Evolutionary conservation across 352 stramenopile genomes (phyloP).

Genomic region (Pythium sukuiense): DNA sequence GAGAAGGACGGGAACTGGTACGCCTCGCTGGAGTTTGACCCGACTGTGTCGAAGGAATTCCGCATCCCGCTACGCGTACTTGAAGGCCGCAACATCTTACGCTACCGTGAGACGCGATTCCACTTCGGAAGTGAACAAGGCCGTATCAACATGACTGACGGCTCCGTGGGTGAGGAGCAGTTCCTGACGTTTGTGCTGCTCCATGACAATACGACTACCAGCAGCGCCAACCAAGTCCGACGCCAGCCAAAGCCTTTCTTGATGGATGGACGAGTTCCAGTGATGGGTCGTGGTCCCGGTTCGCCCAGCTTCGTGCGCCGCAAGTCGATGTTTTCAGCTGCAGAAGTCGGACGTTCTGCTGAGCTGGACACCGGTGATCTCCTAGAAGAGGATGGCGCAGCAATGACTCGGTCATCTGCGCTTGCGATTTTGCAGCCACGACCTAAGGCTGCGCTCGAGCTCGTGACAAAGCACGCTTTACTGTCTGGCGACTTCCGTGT

Average conservation of each 20-base stretch:
- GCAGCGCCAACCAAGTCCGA: slow-evolving; percentile 1
- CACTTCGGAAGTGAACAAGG: slow-evolving; percentile 34
- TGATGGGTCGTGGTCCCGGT: slow-evolving; percentile 83
- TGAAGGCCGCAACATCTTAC: slow-evolving; percentile 51
- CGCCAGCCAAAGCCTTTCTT: slow-evolving; percentile 36
- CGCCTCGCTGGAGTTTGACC: slow-evolving; percentile 50
- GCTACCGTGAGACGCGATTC: slow-evolving; percentile 66
- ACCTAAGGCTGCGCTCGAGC: slow-evolving; percentile 57
- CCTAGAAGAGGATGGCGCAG: slow-evolving; percentile 41
- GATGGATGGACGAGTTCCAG: slow-evolving; percentile 60
- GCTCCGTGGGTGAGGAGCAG: slow-evolving; percentile 28
- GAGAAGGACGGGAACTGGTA: slow-evolving; percentile 41
- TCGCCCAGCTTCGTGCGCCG: slow-evolving; percentile 81
- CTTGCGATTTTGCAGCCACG: slow-evolving; percentile 71
- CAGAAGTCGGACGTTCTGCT: slow-evolving; percentile 33
- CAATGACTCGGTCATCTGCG: slow-evolving; percentile 43
- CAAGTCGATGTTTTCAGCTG: slow-evolving; percentile 75
- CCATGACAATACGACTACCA: slow-evolving; percentile 39
- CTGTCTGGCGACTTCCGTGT: slow-evolving; percentile 69
- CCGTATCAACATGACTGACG: slow-evolving; percentile 18
- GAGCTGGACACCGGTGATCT: slow-evolving; percentile 23
- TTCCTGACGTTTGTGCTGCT: slow-evolving; percentile 63
- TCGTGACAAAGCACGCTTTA: slow-evolving; percentile 54
- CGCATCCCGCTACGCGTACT: slow-evolving; percentile 52
- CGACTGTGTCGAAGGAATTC: slow-evolving; percentile 38